phyloP scores from a whole-genome alignment of 495 filamentous ascomycete species.

The Durotheca rogersii region DNA sequence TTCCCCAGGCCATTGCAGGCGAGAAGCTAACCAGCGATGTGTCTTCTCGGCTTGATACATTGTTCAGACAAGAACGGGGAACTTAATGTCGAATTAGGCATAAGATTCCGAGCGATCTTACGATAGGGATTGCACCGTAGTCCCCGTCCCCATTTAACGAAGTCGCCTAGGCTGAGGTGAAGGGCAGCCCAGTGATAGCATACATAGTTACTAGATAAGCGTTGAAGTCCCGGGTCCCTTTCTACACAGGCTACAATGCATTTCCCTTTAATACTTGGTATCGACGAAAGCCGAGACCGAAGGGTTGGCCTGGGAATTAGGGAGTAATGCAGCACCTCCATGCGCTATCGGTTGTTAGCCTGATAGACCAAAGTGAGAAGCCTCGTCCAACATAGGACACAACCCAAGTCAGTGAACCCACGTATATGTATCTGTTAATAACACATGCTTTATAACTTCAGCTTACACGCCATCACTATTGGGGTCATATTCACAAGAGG shows the following conservation, averaged over 20 bases:
- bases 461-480: neutral
- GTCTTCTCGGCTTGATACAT: too few species aligned
- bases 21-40: neutral
- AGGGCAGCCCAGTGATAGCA: neutral
- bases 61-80: too few species aligned
- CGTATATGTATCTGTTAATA: neutral
- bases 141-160: neutral
- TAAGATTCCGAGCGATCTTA: neutral
- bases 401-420: too few species aligned
- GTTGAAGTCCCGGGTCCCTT: neutral
- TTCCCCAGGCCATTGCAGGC: neutral
- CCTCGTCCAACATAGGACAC: too few species aligned
- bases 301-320: neutral
- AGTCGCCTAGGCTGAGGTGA: neutral
- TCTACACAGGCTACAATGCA: too few species aligned
- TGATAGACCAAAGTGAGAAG: too few species aligned
- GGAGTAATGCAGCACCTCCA: neutral
- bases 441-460: neutral
- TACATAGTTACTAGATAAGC: neutral
- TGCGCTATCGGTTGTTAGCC: too few species aligned
- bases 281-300: constrained; percentile 1
- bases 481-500: neutral
- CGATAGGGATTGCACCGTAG: neutral
- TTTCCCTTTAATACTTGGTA: constrained; percentile 1
- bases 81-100: neutral